Conservation (phyloP, 345 rosid species). For the Pugionium dolabratum region DNA sequence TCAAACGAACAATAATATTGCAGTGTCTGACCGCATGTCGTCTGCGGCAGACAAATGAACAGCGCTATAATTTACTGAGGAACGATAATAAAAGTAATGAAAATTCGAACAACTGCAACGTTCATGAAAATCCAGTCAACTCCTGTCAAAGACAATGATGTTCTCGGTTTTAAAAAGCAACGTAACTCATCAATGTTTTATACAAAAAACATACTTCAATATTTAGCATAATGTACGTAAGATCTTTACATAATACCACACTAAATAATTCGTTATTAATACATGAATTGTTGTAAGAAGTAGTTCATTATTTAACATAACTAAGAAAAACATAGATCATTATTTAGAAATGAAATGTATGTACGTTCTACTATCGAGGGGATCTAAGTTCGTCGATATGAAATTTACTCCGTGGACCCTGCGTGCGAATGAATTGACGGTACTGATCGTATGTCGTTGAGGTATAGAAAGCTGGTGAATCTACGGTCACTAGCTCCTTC, state of each 20-base stretch:
- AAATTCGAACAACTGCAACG: too few relatives aligned
- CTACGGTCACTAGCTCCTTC: constrained; percentile 58
- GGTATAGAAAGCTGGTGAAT: constrained; percentile 55
- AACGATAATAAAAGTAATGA: too few relatives aligned
- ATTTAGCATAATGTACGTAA: not conserved
- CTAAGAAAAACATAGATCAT: constrained; percentile 2
- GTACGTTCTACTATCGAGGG: constrained; percentile 31
- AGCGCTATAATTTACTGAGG: too few relatives aligned
- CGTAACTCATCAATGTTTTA: too few relatives aligned
- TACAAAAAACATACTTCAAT: not conserved
- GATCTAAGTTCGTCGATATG: constrained; percentile 64
- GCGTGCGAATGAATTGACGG: constrained; percentile 64
- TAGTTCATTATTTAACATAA: not conserved
- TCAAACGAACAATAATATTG: too few relatives aligned
- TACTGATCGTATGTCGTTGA: constrained; percentile 80
- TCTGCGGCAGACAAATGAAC: too few relatives aligned
- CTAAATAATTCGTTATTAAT: too few relatives aligned
- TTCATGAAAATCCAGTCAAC: too few relatives aligned
- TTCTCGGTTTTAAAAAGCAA: too few relatives aligned
- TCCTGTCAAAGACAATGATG: too few relatives aligned
- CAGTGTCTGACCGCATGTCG: too few relatives aligned
- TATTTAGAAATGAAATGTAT: not conserved
- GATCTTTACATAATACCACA: not conserved
- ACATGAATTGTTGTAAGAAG: too few relatives aligned
- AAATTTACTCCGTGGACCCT: constrained; percentile 78